phyloP scores from a whole-genome alignment of 1,284 basidiomycete species.

The Tremellales sp. region DNA sequence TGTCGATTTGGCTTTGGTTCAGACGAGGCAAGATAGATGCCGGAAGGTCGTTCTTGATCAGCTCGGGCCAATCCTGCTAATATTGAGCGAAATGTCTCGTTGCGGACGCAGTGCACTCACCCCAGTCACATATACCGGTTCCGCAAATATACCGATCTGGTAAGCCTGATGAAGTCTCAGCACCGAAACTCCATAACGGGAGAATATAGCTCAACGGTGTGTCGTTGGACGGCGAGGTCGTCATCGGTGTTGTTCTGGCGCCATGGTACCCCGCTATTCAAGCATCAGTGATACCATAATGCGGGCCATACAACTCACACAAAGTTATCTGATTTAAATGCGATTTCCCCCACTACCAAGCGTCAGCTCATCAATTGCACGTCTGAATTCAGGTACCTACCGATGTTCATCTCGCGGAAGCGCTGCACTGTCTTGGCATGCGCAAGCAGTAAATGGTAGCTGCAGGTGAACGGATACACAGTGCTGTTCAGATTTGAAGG shows the following conservation, averaged over 20 bases:
- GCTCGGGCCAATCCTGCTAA: conserved; percentile 17
- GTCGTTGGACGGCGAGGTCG: conserved; percentile 10
- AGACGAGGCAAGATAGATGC: conserved; percentile 17
- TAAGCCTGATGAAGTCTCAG: conserved; percentile 6
- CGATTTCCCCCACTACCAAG: conserved; percentile 17
- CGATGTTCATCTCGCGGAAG: conserved; percentile 18
- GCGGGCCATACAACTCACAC: conserved; percentile 10
- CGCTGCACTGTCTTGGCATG: conserved; percentile 19
- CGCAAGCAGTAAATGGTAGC: conserved; percentile 15
- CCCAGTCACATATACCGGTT: conserved; percentile 17
- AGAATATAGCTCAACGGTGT: conserved; percentile 4
- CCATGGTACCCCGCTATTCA: conserved; percentile 12
- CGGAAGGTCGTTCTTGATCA: conserved; percentile 15
- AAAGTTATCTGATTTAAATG: conserved; percentile 19
- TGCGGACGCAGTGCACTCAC: conserved; percentile 2
- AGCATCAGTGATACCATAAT: background rate
- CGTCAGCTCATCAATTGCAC: no score
- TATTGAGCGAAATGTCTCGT: background rate
- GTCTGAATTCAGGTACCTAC: conserved; percentile 5
- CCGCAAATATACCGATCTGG: conserved; percentile 17
- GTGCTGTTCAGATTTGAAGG: conserved; percentile 8
- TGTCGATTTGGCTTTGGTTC: conserved; percentile 10
- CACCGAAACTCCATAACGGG: background rate
- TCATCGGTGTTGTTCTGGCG: conserved; percentile 9
- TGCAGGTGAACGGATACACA: conserved; percentile 16